Conservation (phyloP, 371 early-diverging fungal genomes). For the Basidiobolus meristosporus region DNA sequence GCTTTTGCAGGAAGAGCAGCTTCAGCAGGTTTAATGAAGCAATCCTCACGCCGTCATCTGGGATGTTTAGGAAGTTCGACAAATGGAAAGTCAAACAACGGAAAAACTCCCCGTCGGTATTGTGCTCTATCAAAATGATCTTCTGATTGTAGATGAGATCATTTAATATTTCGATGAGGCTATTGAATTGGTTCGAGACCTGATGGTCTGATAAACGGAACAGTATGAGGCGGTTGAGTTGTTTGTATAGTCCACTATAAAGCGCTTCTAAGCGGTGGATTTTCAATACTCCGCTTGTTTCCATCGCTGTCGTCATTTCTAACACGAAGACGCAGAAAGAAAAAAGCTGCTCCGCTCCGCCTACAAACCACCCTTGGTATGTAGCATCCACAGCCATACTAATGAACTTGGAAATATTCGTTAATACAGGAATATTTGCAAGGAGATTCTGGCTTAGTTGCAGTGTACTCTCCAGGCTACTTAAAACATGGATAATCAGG, state of each 20-base stretch:
- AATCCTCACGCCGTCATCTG: conserved; percentile 17
- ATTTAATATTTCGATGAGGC: conserved; percentile 24
- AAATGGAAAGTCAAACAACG: conserved; percentile 40
- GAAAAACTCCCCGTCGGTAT: conserved; percentile 40
- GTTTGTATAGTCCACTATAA: conserved; percentile 13
- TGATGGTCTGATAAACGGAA: conserved; percentile 23
- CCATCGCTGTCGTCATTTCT: conserved; percentile 13
- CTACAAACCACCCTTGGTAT: conserved; percentile 20
- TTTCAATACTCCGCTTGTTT: conserved; percentile 4
- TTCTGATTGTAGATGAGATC: conserved; percentile 48
- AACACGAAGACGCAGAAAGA: conserved; percentile 31
- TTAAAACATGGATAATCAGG: conserved; percentile 27
- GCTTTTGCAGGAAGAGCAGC: conserved; percentile 31
- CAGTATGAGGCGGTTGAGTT: conserved; percentile 36
- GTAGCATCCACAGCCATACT: conserved; percentile 1
- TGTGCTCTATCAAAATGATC: conserved; percentile 27
- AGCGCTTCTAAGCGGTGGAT: conserved; percentile 6
- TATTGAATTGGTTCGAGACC: conserved; percentile 9
- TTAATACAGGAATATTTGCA: conserved; percentile 16
- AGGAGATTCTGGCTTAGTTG: conserved; percentile 20
- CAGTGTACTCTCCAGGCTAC: conserved; percentile 24
- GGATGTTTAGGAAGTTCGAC: conserved; percentile 22
- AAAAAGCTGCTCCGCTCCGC: conserved; percentile 28
- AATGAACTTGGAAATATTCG: conserved; percentile 19
- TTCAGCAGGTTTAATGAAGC: conserved; percentile 26